Evolutionary conservation across 331 rosid species (phyloP).

Genomic region (Cydonia oblonga): DNA sequence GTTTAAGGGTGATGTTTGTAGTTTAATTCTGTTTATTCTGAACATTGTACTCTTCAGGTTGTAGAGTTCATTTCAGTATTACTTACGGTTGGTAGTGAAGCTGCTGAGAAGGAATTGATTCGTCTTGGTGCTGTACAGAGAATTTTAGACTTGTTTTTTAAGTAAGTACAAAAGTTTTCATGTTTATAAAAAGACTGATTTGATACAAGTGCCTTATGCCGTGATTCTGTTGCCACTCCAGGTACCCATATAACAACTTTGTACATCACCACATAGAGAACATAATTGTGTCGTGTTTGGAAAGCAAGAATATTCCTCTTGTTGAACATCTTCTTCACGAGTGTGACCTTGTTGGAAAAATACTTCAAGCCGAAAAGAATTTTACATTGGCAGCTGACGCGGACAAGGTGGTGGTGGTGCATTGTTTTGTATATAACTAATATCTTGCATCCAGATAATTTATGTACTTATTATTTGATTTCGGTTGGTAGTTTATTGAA

Average conservation of each 20-base stretch:
- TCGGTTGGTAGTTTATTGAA: background rate
- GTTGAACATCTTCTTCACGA: constrained; percentile 59
- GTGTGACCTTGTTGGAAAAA: constrained; percentile 72
- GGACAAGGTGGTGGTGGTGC: constrained; percentile 45
- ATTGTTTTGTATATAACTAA: background rate
- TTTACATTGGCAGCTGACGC: constrained; percentile 41
- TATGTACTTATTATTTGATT: background rate
- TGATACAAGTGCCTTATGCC: constrained; percentile 18
- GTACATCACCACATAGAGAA: constrained; percentile 90
- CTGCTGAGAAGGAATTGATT: constrained; percentile 83
- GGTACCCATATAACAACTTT: constrained; percentile 96
- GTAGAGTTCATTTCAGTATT: constrained; percentile 88
- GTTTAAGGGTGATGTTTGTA: background rate
- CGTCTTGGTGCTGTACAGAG: constrained; percentile 71
- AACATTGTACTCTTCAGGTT: constrained; percentile 43
- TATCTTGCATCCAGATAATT: background rate
- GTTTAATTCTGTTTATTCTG: background rate
- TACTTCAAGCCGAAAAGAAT: constrained; percentile 65
- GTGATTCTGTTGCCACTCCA: constrained; percentile 20
- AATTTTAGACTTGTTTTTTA: constrained; percentile 77
- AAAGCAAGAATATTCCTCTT: constrained; percentile 73
- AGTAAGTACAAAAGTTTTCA: constrained; percentile 42
- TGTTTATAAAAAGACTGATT: constrained; percentile 9
- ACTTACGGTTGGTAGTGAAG: constrained; percentile 74
- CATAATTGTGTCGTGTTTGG: constrained; percentile 73